phyloP scores from a whole-genome alignment of 352 stramenopile genomes.

The Thalassiosira ordinaria region DNA sequence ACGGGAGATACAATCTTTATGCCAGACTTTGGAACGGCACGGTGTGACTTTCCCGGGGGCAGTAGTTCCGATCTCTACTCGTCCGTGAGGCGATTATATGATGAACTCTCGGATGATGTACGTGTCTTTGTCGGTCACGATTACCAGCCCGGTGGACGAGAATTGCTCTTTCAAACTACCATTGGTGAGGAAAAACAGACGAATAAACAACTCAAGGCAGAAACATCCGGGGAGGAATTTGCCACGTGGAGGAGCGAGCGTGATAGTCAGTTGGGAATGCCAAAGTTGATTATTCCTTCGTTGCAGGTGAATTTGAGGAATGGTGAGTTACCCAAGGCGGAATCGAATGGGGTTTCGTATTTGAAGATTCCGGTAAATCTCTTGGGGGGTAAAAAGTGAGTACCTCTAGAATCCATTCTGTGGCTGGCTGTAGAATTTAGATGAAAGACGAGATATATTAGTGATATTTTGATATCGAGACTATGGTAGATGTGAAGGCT shows the following conservation, averaged over 20 bases:
- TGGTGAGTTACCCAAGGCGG: constrained; percentile 42
- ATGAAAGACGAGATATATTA: no score
- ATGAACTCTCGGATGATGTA: constrained; percentile 50
- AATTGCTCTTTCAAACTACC: constrained; percentile 54
- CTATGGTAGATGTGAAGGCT: no score
- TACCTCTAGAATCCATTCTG: no score
- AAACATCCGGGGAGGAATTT: constrained; percentile 55
- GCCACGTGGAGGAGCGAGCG: constrained; percentile 45
- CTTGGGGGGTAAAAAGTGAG: constrained; percentile 29
- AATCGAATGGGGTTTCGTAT: constrained; percentile 65
- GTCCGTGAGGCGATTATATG: constrained; percentile 49
- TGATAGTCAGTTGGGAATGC: constrained; percentile 51
- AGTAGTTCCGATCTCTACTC: constrained; percentile 44
- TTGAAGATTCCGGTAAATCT: constrained; percentile 62
- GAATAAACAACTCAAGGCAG: constrained; percentile 58
- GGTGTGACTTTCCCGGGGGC: constrained; percentile 66
- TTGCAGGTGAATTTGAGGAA: constrained; percentile 71
- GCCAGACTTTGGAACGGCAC: constrained; percentile 61
- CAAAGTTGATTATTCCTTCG: constrained; percentile 53
- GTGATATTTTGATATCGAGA: no score
- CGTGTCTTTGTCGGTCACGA: constrained; percentile 67
- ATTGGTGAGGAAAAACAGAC: constrained; percentile 62
- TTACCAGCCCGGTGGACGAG: constrained; percentile 57
- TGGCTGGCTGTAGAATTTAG: no score
- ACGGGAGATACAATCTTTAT: constrained; percentile 67